phyloP scores from a whole-genome alignment of 2,329 filamentous ascomycete genomes.

The Diaporthe longicolla region DNA sequence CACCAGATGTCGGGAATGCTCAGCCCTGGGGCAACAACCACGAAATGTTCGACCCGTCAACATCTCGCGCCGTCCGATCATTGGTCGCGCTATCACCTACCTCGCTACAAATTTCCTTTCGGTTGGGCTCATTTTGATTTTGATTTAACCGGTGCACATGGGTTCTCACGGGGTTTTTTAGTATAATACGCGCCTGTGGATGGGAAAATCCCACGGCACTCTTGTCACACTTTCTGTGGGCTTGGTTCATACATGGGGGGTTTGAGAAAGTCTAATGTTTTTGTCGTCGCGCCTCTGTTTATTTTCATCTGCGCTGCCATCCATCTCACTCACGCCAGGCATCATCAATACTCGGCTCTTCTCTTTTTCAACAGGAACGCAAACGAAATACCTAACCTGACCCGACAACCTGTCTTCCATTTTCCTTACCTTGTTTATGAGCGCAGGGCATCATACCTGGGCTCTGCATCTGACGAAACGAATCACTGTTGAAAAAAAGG shows the following conservation, averaged over 20 bases:
- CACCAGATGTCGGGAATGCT: neutral
- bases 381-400: conserved; percentile 34
- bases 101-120: conserved; percentile 29
- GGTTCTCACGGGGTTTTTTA: conserved; percentile 37
- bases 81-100: conserved; percentile 14
- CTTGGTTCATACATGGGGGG: conserved; percentile 39
- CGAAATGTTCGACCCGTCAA: conserved; percentile 9
- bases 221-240: conserved; percentile 29
- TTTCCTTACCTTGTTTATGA: conserved; percentile 27
- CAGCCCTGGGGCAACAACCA: conserved; percentile 13
- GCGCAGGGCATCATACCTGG: conserved; percentile 30
- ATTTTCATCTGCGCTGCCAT: conserved; percentile 24
- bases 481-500: conserved; percentile 34
- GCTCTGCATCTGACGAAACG: conserved; percentile 32
- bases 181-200: conserved; percentile 43
- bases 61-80: conserved; percentile 6
- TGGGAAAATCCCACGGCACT: conserved; percentile 39
- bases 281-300: conserved; percentile 29
- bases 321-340: conserved; percentile 24
- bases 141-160: conserved; percentile 37
- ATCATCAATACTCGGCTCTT: conserved; percentile 18
- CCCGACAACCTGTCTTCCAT: conserved; percentile 21
- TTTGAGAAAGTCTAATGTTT: conserved; percentile 42
- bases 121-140: conserved; percentile 37
- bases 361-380: conserved; percentile 24